These are phyloP conservation scores for Termitomyces sp. DNA, from an alignment of 768 basidiomycete genomes.

Conservation along the genomic window DNA sequence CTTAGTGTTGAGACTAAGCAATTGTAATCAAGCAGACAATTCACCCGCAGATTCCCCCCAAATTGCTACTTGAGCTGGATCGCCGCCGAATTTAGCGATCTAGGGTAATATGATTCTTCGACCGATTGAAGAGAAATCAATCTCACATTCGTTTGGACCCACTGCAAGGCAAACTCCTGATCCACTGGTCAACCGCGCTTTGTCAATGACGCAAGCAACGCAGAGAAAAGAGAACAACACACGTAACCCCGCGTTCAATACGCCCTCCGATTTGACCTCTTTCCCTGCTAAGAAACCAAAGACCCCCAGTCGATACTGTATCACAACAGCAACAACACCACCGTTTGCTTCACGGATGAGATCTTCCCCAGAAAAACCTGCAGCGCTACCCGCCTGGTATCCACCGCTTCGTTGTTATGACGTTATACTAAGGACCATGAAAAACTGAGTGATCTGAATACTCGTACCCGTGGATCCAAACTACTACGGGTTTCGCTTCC, in stretches of 20 bases:
- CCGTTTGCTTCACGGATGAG: slow-evolving; percentile 29
- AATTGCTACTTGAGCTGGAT: slow-evolving; percentile 32
- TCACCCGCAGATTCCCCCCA: slow-evolving; percentile 39
- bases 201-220: too few relatives aligned
- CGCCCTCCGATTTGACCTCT: slow-evolving; percentile 35
- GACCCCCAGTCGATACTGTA: slow-evolving; percentile 38
- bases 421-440: neutral
- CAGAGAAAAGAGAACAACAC: slow-evolving; percentile 12
- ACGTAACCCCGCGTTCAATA: slow-evolving; percentile 44
- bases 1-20: too few relatives aligned
- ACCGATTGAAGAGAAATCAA: too few relatives aligned
- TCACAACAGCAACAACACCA: slow-evolving; percentile 29
- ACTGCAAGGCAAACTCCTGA: slow-evolving; percentile 35
- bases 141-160: slow-evolving; percentile 35
- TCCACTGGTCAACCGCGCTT: slow-evolving; percentile 25
- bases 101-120: too few relatives aligned
- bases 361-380: slow-evolving; percentile 25
- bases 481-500: slow-evolving; percentile 29
- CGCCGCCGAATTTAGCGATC: slow-evolving; percentile 30
- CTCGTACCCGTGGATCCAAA: slow-evolving; percentile 39
- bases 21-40: too few relatives aligned
- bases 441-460: neutral
- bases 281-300: slow-evolving; percentile 42
- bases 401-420: slow-evolving; percentile 19
- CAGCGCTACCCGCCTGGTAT: slow-evolving; percentile 24